A percentile compares a stretch with the other conserved stretches of the same genome.
phyloP scores from a whole-genome alignment of 192 early-diverging fungal species.

The Gryganskiella cystojenkinii region DNA sequence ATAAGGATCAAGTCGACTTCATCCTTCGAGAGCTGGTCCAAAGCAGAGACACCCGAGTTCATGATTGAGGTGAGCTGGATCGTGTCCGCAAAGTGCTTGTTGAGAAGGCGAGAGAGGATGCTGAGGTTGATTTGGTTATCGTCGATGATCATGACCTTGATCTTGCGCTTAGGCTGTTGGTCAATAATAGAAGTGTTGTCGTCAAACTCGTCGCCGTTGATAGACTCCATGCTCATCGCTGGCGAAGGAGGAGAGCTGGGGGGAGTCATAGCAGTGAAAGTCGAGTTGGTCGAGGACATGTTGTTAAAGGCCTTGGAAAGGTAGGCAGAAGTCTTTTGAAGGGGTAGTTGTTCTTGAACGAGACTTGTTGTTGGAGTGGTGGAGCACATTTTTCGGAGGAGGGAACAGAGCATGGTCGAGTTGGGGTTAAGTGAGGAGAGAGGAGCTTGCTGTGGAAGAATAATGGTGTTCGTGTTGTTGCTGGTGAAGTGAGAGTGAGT shows the following conservation, averaged over 20 bases:
- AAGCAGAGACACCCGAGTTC: slow-evolving; percentile 60
- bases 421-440: slow-evolving; percentile 8
- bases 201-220: slow-evolving; percentile 45
- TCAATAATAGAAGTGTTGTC: slow-evolving; percentile 4
- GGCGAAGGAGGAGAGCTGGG: slow-evolving; percentile 43
- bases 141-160: slow-evolving; percentile 70
- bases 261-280: slow-evolving; percentile 23
- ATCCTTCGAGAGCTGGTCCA: slow-evolving; percentile 56
- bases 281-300: slow-evolving; percentile 24
- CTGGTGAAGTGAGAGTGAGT: background rate
- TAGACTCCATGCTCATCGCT: slow-evolving; percentile 43
- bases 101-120: slow-evolving; percentile 67
- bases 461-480: slow-evolving; percentile 9
- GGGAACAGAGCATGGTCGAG: slow-evolving; percentile 49
- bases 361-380: slow-evolving; percentile 25
- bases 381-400: slow-evolving; percentile 46
- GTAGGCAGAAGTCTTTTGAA: slow-evolving; percentile 21
- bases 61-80: slow-evolving; percentile 56
- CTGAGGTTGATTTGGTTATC: slow-evolving; percentile 75
- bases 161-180: slow-evolving; percentile 26
- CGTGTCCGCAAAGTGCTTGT: slow-evolving; percentile 60
- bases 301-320: slow-evolving; percentile 18
- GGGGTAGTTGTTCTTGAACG: slow-evolving; percentile 12
- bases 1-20: slow-evolving; percentile 70
- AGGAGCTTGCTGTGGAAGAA: slow-evolving; percentile 23